Evolutionary conservation across 192 early-diverging fungal genomes (phyloP).

Genomic region (Mortierella hygrophila): DNA sequence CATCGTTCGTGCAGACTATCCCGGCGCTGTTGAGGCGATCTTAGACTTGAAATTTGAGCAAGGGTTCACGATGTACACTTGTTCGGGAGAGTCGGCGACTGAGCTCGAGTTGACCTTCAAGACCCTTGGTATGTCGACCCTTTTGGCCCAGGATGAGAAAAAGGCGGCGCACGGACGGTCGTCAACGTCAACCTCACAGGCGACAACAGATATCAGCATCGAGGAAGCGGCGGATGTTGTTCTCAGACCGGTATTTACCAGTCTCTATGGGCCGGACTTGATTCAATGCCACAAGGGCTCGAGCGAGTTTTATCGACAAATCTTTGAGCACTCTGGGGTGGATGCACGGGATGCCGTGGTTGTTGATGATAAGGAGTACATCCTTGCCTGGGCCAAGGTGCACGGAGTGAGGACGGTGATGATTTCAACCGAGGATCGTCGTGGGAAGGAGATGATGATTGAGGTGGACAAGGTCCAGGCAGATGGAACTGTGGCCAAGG

Average conservation of each 20-base stretch:
- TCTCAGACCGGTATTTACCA: constrained; percentile 25
- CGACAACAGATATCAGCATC: background rate
- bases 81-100: constrained; percentile 27
- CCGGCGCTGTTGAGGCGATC: constrained; percentile 45
- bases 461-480: background rate
- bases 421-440: constrained; percentile 37
- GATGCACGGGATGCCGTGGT: constrained; percentile 28
- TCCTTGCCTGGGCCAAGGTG: constrained; percentile 44
- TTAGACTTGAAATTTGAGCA: constrained; percentile 24
- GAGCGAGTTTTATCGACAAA: constrained; percentile 24
- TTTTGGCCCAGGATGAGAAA: background rate
- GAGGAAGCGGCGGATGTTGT: background rate
- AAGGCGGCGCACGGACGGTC: background rate
- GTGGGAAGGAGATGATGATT: constrained; percentile 34
- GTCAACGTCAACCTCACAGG: background rate
- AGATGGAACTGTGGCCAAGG: background rate
- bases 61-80: constrained; percentile 39
- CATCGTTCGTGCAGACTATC: constrained; percentile 24
- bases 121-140: constrained; percentile 19
- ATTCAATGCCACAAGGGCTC: constrained; percentile 27
- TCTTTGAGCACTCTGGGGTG: constrained; percentile 27
- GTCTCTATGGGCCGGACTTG: constrained; percentile 42
- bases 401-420: constrained; percentile 32
- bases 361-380: constrained; percentile 48
- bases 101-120: constrained; percentile 33